phyloP scores from a whole-genome alignment of 2,329 filamentous ascomycete species.

The Fusarium luffae region DNA sequence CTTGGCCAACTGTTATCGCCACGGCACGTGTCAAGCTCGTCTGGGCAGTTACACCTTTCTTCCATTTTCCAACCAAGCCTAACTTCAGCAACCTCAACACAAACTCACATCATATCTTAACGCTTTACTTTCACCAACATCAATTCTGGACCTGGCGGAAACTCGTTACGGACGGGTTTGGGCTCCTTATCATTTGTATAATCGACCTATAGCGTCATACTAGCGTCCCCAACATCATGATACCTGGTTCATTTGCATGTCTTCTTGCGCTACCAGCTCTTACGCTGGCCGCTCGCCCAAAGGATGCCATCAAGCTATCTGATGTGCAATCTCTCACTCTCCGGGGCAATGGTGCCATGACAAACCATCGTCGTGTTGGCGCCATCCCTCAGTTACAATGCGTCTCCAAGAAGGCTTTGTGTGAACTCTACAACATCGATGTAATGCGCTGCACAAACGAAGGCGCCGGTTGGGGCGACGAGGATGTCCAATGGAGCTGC shows the following conservation, averaged over 20 bases:
- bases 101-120: background rate
- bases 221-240: conserved; percentile 44
- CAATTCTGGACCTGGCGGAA: background rate
- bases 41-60: background rate
- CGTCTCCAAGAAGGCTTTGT: conserved; percentile 72
- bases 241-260: conserved; percentile 37
- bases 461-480: conserved; percentile 79
- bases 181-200: conserved; percentile 6
- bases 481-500: conserved; percentile 94
- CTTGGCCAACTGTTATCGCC: conserved; percentile 15
- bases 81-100: background rate
- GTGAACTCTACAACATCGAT: conserved; percentile 78
- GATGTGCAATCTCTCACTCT: conserved; percentile 82
- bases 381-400: conserved; percentile 85
- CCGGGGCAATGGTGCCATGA: conserved; percentile 70
- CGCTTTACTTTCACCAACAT: background rate
- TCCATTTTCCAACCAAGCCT: background rate
- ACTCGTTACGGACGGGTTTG: conserved; percentile 1
- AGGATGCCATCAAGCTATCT: conserved; percentile 67
- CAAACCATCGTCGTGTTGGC: conserved; percentile 78
- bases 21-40: conserved; percentile 21
- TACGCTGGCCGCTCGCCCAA: conserved; percentile 49
- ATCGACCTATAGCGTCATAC: conserved; percentile 2
- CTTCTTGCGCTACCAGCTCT: conserved; percentile 44
- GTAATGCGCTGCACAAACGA: conserved; percentile 91